Evolutionary conservation across 192 early-diverging fungal species (phyloP).

Genomic region (Entophlyctis luteolus): DNA sequence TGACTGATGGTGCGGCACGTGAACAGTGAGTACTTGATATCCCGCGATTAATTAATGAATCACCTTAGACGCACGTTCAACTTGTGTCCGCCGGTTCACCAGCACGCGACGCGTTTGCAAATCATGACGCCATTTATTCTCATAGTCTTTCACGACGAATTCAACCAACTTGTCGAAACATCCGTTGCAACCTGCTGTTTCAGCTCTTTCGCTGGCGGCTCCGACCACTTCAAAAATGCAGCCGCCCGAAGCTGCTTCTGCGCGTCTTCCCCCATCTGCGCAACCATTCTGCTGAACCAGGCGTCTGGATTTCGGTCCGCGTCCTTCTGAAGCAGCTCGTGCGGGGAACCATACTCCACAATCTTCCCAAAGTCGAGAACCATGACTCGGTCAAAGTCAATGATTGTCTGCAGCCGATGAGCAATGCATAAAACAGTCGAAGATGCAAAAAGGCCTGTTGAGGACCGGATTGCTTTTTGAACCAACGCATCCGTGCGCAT

Average conservation of each 20-base stretch:
- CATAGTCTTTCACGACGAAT: too few relatives aligned
- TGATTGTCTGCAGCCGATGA: slow-evolving; percentile 45
- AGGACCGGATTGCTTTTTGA: slow-evolving; percentile 35
- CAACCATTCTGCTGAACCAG: slow-evolving; percentile 47
- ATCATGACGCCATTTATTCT: too few relatives aligned
- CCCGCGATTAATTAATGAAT: too few relatives aligned
- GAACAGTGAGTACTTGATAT: too few relatives aligned
- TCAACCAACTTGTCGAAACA: too few relatives aligned
- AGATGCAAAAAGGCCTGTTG: slow-evolving; percentile 31
- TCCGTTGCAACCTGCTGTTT: not conserved
- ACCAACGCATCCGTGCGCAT: slow-evolving; percentile 42
- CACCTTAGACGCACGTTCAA: too few relatives aligned
- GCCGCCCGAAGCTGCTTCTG: slow-evolving; percentile 22
- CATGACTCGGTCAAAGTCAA: slow-evolving; percentile 43
- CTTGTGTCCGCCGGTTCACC: too few relatives aligned
- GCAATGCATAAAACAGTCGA: slow-evolving; percentile 53
- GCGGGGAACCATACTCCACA: slow-evolving; percentile 53
- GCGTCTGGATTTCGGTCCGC: slow-evolving; percentile 17
- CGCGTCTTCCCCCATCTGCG: slow-evolving; percentile 44
- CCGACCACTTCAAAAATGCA: slow-evolving; percentile 31
- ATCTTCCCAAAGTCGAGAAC: slow-evolving; percentile 43
- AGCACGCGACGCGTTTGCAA: too few relatives aligned
- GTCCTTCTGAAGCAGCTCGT: slow-evolving; percentile 36
- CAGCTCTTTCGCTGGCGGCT: not conserved
- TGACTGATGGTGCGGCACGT: too few relatives aligned